Percentiles rank a stretch among this genome's conserved stretches.
phyloP scores from a whole-genome alignment of 495 filamentous ascomycete species.

The Physcia stellaris region DNA sequence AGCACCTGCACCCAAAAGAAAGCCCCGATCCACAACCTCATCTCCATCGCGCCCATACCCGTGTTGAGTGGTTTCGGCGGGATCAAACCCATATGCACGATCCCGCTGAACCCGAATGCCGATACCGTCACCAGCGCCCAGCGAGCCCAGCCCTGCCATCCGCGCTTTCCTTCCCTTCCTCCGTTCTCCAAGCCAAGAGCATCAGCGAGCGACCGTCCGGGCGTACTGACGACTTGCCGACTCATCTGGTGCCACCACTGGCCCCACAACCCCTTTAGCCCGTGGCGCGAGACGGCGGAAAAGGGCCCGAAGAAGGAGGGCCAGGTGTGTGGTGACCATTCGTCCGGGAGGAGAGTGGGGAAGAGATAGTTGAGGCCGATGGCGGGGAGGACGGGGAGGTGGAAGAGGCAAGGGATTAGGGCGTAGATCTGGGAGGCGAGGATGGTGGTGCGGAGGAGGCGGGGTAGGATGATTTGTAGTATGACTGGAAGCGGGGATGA shows the following conservation, averaged over 20 bases:
- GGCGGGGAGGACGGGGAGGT: conserved; percentile 1
- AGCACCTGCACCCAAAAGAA: conserved; percentile 16
- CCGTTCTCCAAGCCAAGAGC: conserved; percentile 1
- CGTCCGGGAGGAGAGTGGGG: conserved; percentile 4
- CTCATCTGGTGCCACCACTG: conserved; percentile 16
- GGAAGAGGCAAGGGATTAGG: conserved; percentile 7
- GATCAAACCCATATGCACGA: conserved; percentile 16
- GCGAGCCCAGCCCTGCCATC: too few species aligned
- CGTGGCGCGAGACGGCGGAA: conserved; percentile 7
- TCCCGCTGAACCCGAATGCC: conserved; percentile 10
- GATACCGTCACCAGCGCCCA: conserved; percentile 5
- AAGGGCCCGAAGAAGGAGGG: conserved; percentile 12
- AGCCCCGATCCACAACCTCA: conserved; percentile 10
- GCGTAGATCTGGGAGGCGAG: conserved; percentile 12
- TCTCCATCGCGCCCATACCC: conserved; percentile 1
- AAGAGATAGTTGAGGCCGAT: conserved; percentile 7
- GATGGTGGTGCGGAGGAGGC: conserved; percentile 5
- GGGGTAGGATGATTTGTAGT: conserved; percentile 8
- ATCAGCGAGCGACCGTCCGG: conserved; percentile 6
- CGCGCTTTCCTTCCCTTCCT: background rate
- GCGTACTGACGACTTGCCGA: conserved; percentile 5
- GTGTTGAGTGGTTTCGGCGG: conserved; percentile 7
- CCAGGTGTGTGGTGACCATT: conserved; percentile 16
- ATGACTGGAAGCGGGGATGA: background rate
- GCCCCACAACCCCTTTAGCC: conserved; percentile 15